These are phyloP conservation scores for Ascochyta pisi DNA, from an alignment of 2,329 filamentous ascomycete genomes.

Conservation along the genomic window DNA sequence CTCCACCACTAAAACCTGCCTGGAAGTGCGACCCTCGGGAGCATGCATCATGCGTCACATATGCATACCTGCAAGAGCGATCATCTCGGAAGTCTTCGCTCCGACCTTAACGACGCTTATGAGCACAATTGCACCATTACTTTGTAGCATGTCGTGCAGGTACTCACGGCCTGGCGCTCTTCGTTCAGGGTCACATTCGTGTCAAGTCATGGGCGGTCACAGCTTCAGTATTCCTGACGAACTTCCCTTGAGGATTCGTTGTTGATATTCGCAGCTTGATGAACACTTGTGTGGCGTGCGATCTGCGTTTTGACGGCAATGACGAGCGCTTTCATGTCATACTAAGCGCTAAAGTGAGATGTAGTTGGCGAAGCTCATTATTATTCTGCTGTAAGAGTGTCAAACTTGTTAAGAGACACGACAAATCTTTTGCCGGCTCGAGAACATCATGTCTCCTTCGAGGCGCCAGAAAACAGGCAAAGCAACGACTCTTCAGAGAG, in stretches of 20 bases:
- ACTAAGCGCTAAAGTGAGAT: background rate
- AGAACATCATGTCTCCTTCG: background rate
- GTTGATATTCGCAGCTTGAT: background rate
- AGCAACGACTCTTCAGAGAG: background rate
- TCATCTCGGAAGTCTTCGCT: constrained; percentile 3
- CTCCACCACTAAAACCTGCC: background rate
- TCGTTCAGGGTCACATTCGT: background rate
- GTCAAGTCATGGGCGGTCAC: background rate
- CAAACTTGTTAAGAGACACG: background rate
- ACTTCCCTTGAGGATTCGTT: background rate
- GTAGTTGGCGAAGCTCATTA: background rate
- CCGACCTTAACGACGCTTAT: background rate
- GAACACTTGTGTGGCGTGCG: background rate
- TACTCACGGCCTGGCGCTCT: background rate
- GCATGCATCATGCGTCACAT: constrained; percentile 11
- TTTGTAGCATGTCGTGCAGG: background rate
- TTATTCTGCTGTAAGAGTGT: background rate
- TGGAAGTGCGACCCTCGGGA: constrained; percentile 2
- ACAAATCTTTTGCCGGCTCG: background rate
- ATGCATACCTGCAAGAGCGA: background rate
- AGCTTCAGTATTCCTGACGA: background rate
- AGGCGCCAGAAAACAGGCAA: background rate
- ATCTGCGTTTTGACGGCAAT: constrained; percentile 2
- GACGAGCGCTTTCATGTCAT: background rate
- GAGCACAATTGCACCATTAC: constrained; percentile 2